A percentile compares a stretch with the other conserved stretches of the same genome.
Evolutionary conservation across 352 stramenopile genomes (phyloP).

Genomic region (Pythium vanterpoolii): DNA sequence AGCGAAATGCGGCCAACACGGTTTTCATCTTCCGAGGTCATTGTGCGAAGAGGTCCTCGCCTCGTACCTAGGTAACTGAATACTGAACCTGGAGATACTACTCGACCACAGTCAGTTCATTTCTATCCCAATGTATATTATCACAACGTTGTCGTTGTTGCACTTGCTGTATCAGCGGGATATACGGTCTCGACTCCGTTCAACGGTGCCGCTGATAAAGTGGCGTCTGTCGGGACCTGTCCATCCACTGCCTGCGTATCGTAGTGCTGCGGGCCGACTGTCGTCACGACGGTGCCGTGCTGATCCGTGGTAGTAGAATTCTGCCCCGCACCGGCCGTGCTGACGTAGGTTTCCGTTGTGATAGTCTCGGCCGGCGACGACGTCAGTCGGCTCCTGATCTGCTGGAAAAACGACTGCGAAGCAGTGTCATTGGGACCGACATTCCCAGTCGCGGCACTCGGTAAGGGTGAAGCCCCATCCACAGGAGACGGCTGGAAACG

Average conservation of each 20-base stretch:
- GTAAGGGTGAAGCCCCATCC: background rate
- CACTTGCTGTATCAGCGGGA: background rate
- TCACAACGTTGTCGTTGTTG: background rate
- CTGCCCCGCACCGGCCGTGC: background rate
- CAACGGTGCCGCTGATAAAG: background rate
- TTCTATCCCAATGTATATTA: background rate
- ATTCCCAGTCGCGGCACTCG: background rate
- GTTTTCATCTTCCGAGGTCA: conserved; percentile 28
- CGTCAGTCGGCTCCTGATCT: conserved; percentile 7
- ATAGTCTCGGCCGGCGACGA: background rate
- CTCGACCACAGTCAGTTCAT: background rate
- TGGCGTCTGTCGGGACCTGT: background rate
- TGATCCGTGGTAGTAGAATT: background rate
- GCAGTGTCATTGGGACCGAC: background rate
- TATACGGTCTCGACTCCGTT: background rate
- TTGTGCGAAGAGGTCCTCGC: conserved; percentile 18
- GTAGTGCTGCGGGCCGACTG: background rate
- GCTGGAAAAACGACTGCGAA: conserved; percentile 9
- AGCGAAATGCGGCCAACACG: conserved; percentile 53
- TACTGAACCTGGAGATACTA: background rate
- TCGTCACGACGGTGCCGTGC: background rate
- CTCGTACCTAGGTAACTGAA: background rate
- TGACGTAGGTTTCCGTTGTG: conserved; percentile 15
- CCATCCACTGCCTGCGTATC: background rate
- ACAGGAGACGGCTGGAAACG: conserved; percentile 1